phyloP scores from a whole-genome alignment of 192 early-diverging fungal genomes.

The Dissophora ornata region DNA sequence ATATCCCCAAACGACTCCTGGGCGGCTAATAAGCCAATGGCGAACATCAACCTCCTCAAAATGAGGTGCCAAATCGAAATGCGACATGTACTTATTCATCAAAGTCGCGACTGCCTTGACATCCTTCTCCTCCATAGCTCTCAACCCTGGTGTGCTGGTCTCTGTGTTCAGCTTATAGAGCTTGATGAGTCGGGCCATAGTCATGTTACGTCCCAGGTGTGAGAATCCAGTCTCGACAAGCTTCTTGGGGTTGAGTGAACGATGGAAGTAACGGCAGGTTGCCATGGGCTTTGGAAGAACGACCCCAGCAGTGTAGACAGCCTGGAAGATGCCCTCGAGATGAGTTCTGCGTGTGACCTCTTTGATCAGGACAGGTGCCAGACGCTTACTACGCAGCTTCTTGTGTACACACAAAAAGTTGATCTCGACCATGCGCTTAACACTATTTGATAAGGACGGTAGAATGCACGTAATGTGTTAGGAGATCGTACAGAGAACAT shows the following conservation, averaged over 20 bases:
- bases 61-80: conserved; percentile 74
- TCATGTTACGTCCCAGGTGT: conserved; percentile 75
- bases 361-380: conserved; percentile 96
- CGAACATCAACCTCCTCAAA: conserved; percentile 89
- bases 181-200: conserved; percentile 79
- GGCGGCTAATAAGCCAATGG: conserved; percentile 91
- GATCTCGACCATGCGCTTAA: conserved; percentile 89
- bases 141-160: conserved; percentile 75
- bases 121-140: conserved; percentile 84
- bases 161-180: conserved; percentile 75
- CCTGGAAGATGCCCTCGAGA: conserved; percentile 95
- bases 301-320: conserved; percentile 95
- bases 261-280: conserved; percentile 86
- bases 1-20: conserved; percentile 91
- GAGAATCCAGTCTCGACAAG: conserved; percentile 94
- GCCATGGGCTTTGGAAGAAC: conserved; percentile 91
- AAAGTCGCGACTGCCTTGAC: conserved; percentile 77
- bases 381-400: conserved; percentile 91
- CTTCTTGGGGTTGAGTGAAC: conserved; percentile 94
- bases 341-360: conserved; percentile 96
- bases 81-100: conserved; percentile 79
- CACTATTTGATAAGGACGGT: conserved; percentile 37
- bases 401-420: conserved; percentile 99
- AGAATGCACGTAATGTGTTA: too few relatives aligned
- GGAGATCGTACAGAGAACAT: too few relatives aligned